Conservation (phyloP, 306 rosid genomes). For the Prosopis cineraria region DNA sequence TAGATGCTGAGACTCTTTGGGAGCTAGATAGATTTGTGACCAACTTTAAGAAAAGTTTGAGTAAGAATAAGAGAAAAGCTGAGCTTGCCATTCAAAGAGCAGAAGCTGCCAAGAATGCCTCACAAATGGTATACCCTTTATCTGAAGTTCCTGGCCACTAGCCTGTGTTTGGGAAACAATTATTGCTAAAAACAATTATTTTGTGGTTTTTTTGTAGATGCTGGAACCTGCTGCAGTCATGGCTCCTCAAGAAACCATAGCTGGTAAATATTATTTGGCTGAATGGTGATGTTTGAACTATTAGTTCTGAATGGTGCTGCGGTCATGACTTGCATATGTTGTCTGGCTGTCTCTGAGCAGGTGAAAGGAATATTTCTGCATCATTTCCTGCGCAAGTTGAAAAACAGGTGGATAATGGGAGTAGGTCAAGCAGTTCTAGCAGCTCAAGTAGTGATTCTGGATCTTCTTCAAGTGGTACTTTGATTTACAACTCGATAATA, state of each 20-base stretch:
- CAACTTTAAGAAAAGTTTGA: constrained; percentile 91
- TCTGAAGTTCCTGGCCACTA: background rate
- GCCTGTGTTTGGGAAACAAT: background rate
- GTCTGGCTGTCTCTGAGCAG: constrained; percentile 38
- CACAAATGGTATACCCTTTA: constrained; percentile 48
- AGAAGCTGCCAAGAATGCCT: constrained; percentile 49
- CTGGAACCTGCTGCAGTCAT: constrained; percentile 48
- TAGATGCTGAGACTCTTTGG: constrained; percentile 93
- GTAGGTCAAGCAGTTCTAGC: constrained; percentile 95
- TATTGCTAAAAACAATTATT: constrained; percentile 22
- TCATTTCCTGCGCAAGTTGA: constrained; percentile 60
- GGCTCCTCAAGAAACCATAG: constrained; percentile 54
- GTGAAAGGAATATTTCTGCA: constrained; percentile 54
- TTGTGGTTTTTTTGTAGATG: constrained; percentile 39
- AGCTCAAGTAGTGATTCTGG: constrained; percentile 96
- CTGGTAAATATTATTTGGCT: constrained; percentile 50
- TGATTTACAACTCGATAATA: background rate
- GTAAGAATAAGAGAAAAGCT: constrained; percentile 87
- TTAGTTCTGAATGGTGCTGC: too few relatives aligned
- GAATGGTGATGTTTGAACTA: constrained; percentile 4
- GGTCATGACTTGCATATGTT: constrained; percentile 22
- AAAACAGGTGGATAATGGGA: constrained; percentile 64
- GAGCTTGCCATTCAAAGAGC: constrained; percentile 75
- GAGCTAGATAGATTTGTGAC: constrained; percentile 96
- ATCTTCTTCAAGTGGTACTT: constrained; percentile 91